Evolutionary conservation across 2,329 filamentous ascomycete species (phyloP).

Genomic region (Lomentospora prolificans): DNA sequence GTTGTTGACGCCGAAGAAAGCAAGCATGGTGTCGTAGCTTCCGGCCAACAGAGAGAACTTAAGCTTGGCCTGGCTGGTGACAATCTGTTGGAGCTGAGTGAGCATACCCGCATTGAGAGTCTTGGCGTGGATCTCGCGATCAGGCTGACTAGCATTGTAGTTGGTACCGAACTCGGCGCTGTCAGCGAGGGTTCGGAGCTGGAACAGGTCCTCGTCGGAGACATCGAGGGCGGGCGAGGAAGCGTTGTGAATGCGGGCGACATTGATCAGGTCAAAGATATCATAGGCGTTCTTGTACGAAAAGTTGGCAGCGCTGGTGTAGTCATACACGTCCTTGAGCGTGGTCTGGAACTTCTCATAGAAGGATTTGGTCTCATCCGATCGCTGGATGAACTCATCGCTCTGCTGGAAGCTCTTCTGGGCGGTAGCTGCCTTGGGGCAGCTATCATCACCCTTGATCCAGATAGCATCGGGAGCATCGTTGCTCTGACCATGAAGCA

Average conservation of each 20-base stretch:
- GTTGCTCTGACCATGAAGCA: slow-evolving; percentile 19
- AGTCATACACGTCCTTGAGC: slow-evolving; percentile 21
- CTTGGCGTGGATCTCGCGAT: slow-evolving; percentile 20
- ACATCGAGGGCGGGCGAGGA: slow-evolving; percentile 21
- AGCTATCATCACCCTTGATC: slow-evolving; percentile 27
- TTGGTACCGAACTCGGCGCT: slow-evolving; percentile 22
- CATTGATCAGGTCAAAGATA: slow-evolving; percentile 26
- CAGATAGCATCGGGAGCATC: slow-evolving; percentile 25
- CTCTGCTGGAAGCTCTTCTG: slow-evolving; percentile 20
- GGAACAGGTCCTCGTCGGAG: slow-evolving; percentile 21
- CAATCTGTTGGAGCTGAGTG: slow-evolving; percentile 21
- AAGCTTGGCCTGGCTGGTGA: slow-evolving; percentile 18
- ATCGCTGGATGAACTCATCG: slow-evolving; percentile 16
- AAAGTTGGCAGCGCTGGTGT: slow-evolving; percentile 19
- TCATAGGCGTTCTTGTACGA: slow-evolving; percentile 25
- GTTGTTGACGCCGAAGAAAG: slow-evolving; percentile 22
- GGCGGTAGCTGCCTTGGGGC: slow-evolving; percentile 18
- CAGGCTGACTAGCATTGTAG: slow-evolving; percentile 20
- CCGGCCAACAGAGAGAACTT: slow-evolving; percentile 25
- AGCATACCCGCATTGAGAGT: slow-evolving; percentile 22
- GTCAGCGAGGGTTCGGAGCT: slow-evolving; percentile 23
- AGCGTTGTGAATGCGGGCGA: slow-evolving; percentile 21
- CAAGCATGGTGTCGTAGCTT: slow-evolving; percentile 26
- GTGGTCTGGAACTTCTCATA: slow-evolving; percentile 21
- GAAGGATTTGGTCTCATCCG: slow-evolving; percentile 20